Evolutionary conservation across 2,329 filamentous ascomycete species (phyloP).

Genomic region (Drechmeria coniospora): DNA sequence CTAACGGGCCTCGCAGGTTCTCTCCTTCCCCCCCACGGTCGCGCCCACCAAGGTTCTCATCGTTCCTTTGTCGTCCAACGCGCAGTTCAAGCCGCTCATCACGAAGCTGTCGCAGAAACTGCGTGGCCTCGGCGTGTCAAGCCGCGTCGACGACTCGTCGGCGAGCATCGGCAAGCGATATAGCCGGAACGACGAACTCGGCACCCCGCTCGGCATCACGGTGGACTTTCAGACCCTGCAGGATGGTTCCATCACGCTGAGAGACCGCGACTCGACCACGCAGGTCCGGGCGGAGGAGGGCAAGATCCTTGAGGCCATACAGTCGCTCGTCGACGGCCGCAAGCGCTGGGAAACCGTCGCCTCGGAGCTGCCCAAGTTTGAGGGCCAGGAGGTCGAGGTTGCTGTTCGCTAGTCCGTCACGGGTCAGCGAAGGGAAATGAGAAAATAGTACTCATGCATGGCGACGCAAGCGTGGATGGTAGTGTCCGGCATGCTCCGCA

Average conservation of each 20-base stretch:
- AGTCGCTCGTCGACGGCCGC: slow-evolving; percentile 29
- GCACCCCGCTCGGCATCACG: slow-evolving; percentile 85
- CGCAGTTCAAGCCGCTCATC: slow-evolving; percentile 65
- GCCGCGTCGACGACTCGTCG: slow-evolving; percentile 76
- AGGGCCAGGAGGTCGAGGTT: slow-evolving; percentile 52
- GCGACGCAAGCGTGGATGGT: too few species aligned
- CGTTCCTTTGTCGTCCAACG: slow-evolving; percentile 71
- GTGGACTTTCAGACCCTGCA: slow-evolving; percentile 92
- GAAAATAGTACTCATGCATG: not conserved
- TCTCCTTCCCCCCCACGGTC: slow-evolving; percentile 44
- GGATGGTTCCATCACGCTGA: slow-evolving; percentile 71
- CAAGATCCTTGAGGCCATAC: slow-evolving; percentile 62
- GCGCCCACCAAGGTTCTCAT: slow-evolving; percentile 94
- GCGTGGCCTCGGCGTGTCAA: slow-evolving; percentile 62
- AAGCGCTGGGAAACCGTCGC: slow-evolving; percentile 56
- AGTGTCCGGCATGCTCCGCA: too few species aligned
- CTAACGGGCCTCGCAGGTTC: slow-evolving; percentile 22
- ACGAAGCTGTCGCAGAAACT: slow-evolving; percentile 60
- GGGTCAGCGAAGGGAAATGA: not conserved
- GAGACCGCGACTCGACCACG: slow-evolving; percentile 79
- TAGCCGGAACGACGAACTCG: slow-evolving; percentile 86
- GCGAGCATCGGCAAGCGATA: slow-evolving; percentile 93
- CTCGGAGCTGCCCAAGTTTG: slow-evolving; percentile 68
- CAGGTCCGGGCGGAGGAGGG: slow-evolving; percentile 77
- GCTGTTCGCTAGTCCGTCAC: slow-evolving; percentile 19